Evolutionary conservation across 169 alveolate species (phyloP).

Genomic region (Eimeria acervulina): DNA sequence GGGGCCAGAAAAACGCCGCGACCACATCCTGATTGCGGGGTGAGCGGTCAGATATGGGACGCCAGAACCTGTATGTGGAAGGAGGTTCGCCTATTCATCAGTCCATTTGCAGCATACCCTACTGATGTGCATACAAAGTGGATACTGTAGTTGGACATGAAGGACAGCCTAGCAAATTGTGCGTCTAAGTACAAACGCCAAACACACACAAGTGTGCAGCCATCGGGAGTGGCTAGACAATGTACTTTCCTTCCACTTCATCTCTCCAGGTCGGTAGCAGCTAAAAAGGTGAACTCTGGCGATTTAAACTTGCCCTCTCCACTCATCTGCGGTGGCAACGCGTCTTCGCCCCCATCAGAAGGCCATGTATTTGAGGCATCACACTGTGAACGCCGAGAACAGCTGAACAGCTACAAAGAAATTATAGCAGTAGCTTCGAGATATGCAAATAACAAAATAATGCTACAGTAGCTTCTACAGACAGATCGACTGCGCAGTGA

Average conservation of each 20-base stretch:
- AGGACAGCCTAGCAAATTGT: not conserved
- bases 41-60: not conserved
- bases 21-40: not conserved
- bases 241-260: not conserved
- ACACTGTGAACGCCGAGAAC: not conserved
- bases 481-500: not conserved
- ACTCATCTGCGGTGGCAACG: not conserved
- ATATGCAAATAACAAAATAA: not conserved
- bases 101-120: not conserved
- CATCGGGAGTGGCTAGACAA: not conserved
- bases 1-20: not conserved
- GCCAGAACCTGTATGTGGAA: not conserved
- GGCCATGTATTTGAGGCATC: not conserved
- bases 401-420: not conserved
- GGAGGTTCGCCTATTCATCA: not conserved
- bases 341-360: not conserved
- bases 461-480: not conserved
- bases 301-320: not conserved
- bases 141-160: not conserved
- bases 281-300: not conserved
- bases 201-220: not conserved
- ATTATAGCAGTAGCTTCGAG: not conserved
- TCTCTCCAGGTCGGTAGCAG: not conserved
- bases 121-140: not conserved
- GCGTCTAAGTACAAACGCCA: not conserved